These are phyloP conservation scores for Didymella segeticola DNA, from an alignment of 2,329 filamentous ascomycete species.

Conservation along the genomic window DNA sequence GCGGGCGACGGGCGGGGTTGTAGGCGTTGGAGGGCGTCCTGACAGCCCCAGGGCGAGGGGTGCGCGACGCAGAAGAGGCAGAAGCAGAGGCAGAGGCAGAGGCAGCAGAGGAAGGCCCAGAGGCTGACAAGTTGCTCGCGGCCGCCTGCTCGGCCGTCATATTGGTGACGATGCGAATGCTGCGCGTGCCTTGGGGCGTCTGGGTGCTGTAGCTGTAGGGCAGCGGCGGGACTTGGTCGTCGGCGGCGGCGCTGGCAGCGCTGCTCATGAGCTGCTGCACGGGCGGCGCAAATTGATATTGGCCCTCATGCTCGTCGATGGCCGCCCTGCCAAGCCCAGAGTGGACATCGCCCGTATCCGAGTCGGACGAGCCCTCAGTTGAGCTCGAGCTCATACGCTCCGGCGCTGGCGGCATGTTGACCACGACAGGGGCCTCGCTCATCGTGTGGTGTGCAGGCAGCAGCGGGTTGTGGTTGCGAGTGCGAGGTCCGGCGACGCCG, in stretches of 20 bases:
- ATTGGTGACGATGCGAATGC: conserved; percentile 36
- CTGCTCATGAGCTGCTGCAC: conserved; percentile 42
- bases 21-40: conserved; percentile 59
- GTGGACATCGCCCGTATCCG: conserved; percentile 26
- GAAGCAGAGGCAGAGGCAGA: no score
- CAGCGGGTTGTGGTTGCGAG: conserved; percentile 26
- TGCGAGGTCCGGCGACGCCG: no score
- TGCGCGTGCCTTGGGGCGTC: conserved; percentile 31
- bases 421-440: conserved; percentile 40
- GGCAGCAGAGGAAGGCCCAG: no score
- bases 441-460: conserved; percentile 21
- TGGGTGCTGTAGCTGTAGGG: conserved; percentile 34
- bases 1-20: conserved; percentile 55
- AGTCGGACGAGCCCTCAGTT: conserved; percentile 39
- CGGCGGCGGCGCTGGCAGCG: no score
- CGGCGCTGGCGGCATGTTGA: conserved; percentile 35
- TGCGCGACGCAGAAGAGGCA: no score
- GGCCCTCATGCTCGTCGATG: conserved; percentile 44
- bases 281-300: conserved; percentile 50
- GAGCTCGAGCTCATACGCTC: conserved; percentile 19
- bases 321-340: conserved; percentile 52
- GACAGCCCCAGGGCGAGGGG: conserved; percentile 51
- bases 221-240: conserved; percentile 16
- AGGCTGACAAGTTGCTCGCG: no score
- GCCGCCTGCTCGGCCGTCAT: conserved; percentile 38